Conservation (phyloP, 2,329 filamentous ascomycete species). For the Botrytis aclada region DNA sequence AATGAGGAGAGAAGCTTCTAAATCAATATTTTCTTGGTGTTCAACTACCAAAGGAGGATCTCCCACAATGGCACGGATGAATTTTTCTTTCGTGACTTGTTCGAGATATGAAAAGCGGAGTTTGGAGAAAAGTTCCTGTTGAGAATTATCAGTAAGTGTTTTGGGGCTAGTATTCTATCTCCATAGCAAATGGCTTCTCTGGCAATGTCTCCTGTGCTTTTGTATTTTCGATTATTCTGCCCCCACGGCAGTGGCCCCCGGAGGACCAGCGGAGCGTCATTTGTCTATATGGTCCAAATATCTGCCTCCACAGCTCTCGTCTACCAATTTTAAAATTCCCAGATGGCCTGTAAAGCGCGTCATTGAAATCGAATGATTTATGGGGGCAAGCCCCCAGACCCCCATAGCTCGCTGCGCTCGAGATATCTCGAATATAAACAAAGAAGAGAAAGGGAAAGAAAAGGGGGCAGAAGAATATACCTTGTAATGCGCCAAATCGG, state of each 20-base stretch:
- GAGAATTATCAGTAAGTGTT: slow-evolving; percentile 10
- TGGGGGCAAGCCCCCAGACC: neutral
- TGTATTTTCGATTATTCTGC: neutral
- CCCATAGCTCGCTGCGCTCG: neutral
- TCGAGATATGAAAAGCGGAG: slow-evolving; percentile 96
- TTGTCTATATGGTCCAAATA: neutral
- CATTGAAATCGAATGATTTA: neutral
- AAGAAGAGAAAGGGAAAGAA: neutral
- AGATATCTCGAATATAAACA: neutral
- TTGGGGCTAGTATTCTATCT: neutral
- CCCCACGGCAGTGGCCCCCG: neutral
- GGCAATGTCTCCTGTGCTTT: neutral
- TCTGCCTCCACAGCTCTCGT: neutral
- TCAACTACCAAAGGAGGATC: slow-evolving; percentile 85
- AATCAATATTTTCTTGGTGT: slow-evolving; percentile 73
- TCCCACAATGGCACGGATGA: slow-evolving; percentile 86
- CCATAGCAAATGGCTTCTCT: neutral
- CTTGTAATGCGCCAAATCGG: slow-evolving; percentile 85
- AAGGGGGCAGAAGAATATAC: slow-evolving; percentile 40
- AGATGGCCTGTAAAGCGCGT: neutral
- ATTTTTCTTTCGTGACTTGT: slow-evolving; percentile 98
- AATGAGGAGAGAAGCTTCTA: slow-evolving; percentile 67
- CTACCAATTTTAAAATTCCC: neutral
- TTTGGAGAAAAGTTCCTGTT: slow-evolving; percentile 84
- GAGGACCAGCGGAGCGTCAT: neutral